A percentile compares a stretch with the other conserved stretches of the same genome.
Conservation (phyloP, 495 filamentous ascomycete genomes). For the Apiosordaria backusii region DNA sequence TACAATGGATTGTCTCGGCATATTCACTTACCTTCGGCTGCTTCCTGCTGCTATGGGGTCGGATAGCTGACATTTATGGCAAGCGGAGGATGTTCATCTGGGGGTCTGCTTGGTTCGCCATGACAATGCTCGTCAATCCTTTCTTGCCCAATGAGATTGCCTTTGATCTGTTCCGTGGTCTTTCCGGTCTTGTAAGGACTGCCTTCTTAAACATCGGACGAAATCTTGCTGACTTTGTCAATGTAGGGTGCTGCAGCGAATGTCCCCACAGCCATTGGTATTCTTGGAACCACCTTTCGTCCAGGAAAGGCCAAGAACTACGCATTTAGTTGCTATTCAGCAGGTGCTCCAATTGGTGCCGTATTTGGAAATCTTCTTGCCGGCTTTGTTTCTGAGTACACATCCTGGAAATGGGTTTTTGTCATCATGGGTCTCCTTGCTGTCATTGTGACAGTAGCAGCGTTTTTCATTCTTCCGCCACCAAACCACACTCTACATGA, state of each 20-base stretch:
- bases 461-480: conserved; percentile 61
- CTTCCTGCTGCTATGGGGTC: conserved; percentile 70
- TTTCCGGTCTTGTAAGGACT: conserved; percentile 64
- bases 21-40: conserved; percentile 64
- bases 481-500: conserved; percentile 39
- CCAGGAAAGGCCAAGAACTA: conserved; percentile 63
- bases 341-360: conserved; percentile 57
- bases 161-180: conserved; percentile 66
- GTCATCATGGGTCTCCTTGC: conserved; percentile 63
- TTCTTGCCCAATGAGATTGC: conserved; percentile 64
- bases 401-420: conserved; percentile 62
- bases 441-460: conserved; percentile 54
- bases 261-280: conserved; percentile 62
- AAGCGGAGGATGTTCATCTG: conserved; percentile 65
- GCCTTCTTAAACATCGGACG: not conserved
- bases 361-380: conserved; percentile 54
- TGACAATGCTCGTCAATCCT: conserved; percentile 59
- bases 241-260: conserved; percentile 59
- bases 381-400: conserved; percentile 53
- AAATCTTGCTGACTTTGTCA: not conserved
- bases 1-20: conserved; percentile 62
- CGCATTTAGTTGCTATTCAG: conserved; percentile 51
- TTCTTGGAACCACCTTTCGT: conserved; percentile 57
- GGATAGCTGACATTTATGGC: conserved; percentile 70
- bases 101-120: conserved; percentile 60